A percentile compares a stretch with the other conserved stretches of the same genome.
Conservation (phyloP, 768 basidiomycete species). For the Tricholoma terreum region DNA sequence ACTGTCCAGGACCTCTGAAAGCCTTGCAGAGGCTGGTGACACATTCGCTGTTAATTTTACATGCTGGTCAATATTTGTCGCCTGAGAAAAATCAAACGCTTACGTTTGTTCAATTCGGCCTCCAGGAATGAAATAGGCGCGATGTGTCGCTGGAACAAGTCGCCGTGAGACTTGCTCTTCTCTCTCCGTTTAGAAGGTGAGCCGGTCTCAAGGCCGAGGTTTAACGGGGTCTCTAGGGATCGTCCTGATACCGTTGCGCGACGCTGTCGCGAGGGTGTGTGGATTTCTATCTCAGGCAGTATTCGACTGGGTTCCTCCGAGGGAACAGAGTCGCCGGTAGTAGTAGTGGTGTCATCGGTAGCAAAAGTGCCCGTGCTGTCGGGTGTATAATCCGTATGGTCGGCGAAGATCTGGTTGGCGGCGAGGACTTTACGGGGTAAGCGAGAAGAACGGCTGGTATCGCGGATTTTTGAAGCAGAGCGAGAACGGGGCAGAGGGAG, state of each 20-base stretch:
- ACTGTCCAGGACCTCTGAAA: slow-evolving; percentile 68
- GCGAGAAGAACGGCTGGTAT: slow-evolving; percentile 45
- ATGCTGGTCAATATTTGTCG: slow-evolving; percentile 2
- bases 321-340: slow-evolving; percentile 16
- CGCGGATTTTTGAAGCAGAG: slow-evolving; percentile 38
- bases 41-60: slow-evolving; percentile 35
- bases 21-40: slow-evolving; percentile 45
- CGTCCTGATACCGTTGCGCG: slow-evolving; percentile 69
- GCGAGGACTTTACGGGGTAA: slow-evolving; percentile 61
- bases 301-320: slow-evolving; percentile 26
- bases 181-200: slow-evolving; percentile 65
- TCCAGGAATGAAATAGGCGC: slow-evolving; percentile 63
- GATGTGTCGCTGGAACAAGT: slow-evolving; percentile 62
- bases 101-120: slow-evolving; percentile 62
- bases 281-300: slow-evolving; percentile 29
- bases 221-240: slow-evolving; percentile 43
- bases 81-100: slow-evolving; percentile 20
- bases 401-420: slow-evolving; percentile 70
- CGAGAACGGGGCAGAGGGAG: slow-evolving; percentile 61
- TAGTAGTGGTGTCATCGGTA: slow-evolving; percentile 24
- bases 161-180: slow-evolving; percentile 64
- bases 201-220: slow-evolving; percentile 33
- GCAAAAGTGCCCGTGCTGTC: slow-evolving; percentile 32
- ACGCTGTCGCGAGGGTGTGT: slow-evolving; percentile 44
- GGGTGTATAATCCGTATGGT: slow-evolving; percentile 32